Evolutionary conservation across 2,329 filamentous ascomycete species (phyloP).

Genomic region (Colletotrichum acutatum): DNA sequence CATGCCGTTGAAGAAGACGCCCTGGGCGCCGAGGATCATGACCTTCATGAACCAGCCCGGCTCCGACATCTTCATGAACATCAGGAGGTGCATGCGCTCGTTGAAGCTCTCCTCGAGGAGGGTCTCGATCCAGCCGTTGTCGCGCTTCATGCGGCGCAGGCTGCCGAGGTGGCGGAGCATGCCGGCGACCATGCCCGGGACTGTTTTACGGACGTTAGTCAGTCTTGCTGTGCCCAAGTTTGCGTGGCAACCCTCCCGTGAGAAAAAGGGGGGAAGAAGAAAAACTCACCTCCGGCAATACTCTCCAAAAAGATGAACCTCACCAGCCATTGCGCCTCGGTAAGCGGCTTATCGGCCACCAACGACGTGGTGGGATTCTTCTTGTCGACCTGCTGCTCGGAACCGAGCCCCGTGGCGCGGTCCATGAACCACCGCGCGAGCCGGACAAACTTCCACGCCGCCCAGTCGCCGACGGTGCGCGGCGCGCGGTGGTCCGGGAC

Average conservation of each 20-base stretch:
- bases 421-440: constrained; percentile 85
- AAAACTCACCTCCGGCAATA: constrained; percentile 72
- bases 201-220: constrained; percentile 45
- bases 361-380: constrained; percentile 66
- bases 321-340: constrained; percentile 82
- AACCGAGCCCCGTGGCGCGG: constrained; percentile 76
- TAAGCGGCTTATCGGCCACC: constrained; percentile 70
- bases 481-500: constrained; percentile 81
- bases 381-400: constrained; percentile 76
- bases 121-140: constrained; percentile 97
- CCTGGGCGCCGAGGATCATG: constrained; percentile 92
- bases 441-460: constrained; percentile 82
- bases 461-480: constrained; percentile 78
- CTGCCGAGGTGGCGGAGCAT: constrained; percentile 92
- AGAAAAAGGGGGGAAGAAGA: background rate
- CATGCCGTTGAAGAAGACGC: constrained; percentile 95
- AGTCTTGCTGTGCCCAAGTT: background rate
- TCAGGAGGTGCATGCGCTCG: constrained; percentile 92
- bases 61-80: constrained; percentile 88
- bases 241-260: background rate
- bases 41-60: constrained; percentile 87
- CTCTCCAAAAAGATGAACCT: constrained; percentile 84
- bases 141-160: constrained; percentile 85
- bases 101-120: constrained; percentile 92
- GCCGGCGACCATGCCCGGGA: constrained; percentile 96